phyloP scores from a whole-genome alignment of 495 filamentous ascomycete species.

The Recurvomyces mirabilis region DNA sequence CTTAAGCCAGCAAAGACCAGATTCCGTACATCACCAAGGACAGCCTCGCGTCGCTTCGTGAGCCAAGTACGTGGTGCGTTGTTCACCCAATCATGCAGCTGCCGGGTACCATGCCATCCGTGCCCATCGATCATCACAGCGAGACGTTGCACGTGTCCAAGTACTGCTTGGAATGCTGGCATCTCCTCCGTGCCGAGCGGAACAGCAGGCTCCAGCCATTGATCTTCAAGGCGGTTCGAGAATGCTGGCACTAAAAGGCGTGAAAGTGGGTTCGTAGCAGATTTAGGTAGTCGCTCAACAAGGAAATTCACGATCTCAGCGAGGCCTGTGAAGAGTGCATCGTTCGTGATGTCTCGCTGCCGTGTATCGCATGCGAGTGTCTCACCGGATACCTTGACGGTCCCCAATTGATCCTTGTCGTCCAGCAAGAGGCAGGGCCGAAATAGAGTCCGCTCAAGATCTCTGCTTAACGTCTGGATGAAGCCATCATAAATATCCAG shows the following conservation, averaged over 20 bases:
- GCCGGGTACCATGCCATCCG: constrained; percentile 56
- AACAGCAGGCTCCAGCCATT: constrained; percentile 65
- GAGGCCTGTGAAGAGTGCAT: constrained; percentile 37
- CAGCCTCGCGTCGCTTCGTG: constrained; percentile 64
- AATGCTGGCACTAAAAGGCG: constrained; percentile 55
- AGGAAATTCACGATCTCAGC: constrained; percentile 54
- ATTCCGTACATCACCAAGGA: constrained; percentile 60
- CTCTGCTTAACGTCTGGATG: constrained; percentile 21
- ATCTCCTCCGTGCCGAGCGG: constrained; percentile 62
- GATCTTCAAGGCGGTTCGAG: constrained; percentile 51
- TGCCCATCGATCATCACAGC: constrained; percentile 48
- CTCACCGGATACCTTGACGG: constrained; percentile 23
- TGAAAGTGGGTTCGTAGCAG: constrained; percentile 51
- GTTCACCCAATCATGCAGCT: constrained; percentile 68
- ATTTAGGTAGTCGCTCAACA: constrained; percentile 48
- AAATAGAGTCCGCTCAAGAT: constrained; percentile 13
- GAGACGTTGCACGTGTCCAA: constrained; percentile 51
- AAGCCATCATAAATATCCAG: constrained; percentile 8
- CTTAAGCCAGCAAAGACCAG: constrained; percentile 54
- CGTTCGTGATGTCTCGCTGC: constrained; percentile 29
- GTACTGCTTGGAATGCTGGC: constrained; percentile 51
- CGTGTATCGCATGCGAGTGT: constrained; percentile 19
- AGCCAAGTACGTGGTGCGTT: constrained; percentile 75
- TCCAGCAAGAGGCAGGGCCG: constrained; percentile 11
- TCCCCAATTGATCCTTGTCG: constrained; percentile 5